phyloP scores from a whole-genome alignment of 352 stramenopile genomes.

The Phytophthora idaei region DNA sequence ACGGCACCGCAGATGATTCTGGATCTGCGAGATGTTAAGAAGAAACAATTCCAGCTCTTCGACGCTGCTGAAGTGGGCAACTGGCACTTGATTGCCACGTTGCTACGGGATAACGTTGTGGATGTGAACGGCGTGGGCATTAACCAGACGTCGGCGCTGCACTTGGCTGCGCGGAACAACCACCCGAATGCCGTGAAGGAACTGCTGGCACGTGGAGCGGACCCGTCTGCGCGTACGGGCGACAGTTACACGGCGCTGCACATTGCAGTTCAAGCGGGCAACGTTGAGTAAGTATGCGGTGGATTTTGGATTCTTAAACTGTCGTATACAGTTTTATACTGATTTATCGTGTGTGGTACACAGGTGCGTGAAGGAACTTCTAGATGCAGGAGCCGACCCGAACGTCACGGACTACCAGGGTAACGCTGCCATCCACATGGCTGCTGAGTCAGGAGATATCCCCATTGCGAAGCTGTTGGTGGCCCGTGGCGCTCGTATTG shows the following conservation, averaged over 20 bases:
- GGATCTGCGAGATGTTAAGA: conserved; percentile 84
- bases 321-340: conserved; percentile 10
- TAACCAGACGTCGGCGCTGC: conserved; percentile 85
- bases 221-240: conserved; percentile 67
- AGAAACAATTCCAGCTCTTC: conserved; percentile 91
- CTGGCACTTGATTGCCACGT: conserved; percentile 78
- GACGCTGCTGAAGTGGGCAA: conserved; percentile 87
- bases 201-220: conserved; percentile 68
- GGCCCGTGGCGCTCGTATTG: conserved; percentile 70
- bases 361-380: conserved; percentile 77
- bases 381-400: conserved; percentile 70
- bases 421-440: conserved; percentile 86
- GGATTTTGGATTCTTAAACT: neutral
- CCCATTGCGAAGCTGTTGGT: conserved; percentile 78
- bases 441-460: conserved; percentile 80
- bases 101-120: conserved; percentile 84
- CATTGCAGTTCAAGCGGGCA: conserved; percentile 71
- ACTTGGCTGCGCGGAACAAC: conserved; percentile 78
- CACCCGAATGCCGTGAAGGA: conserved; percentile 80
- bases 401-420: conserved; percentile 85
- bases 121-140: conserved; percentile 89
- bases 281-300: conserved; percentile 54
- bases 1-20: conserved; percentile 83
- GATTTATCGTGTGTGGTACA: conserved; percentile 14
- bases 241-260: conserved; percentile 87